Evolutionary conservation across 2,329 filamentous ascomycete genomes (phyloP), one percentile per base, ranked within the genome.

Genomic region (Hypomyces perniciosus): DNA sequence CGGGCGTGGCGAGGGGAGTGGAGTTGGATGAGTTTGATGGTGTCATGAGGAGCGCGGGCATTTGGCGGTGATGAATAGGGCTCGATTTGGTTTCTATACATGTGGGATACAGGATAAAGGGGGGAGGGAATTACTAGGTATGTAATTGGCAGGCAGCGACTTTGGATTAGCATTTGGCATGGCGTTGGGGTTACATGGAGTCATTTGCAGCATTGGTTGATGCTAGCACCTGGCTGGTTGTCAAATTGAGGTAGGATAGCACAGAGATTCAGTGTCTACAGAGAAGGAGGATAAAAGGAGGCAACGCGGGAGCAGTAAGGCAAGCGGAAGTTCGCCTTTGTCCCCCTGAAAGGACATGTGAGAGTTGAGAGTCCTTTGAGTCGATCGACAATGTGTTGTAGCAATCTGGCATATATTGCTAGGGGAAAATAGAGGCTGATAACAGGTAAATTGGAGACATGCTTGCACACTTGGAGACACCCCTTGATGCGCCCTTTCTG

Each of bases 21-120:
- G 81, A 75, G 38, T 74, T 84, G 62, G 84, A 87, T 47, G 89
- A 96, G 63, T 96, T 96, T 70, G 86, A 90, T 68, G 81, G 81
- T 49, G 88, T 96, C 5, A 92, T 96, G 90, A 80, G 77, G 57
- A 77, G 87, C 60, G 91, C 90, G 5, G 90, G 90, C 1, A 84
- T 91, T 35, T 92, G 92, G 78, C 83, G 82, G 66, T 85, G 76
- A 84, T 5, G 40, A 9, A 20, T 12, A 35, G 33, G 38, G 48
- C 43, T 41, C 26, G 8, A 9, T 43, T 10, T 29, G 8, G 8
- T 46, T 37, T 37, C 26, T 13, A n/a, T 35, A 5, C 10, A 27
- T 13, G 20, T 37, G 20, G 39, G 20, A 41, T 8, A 41, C 12
- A 26, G 7, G 13, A 28, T 26, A 8, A 20, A 39, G 9, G 37